Evolutionary conservation across 352 stramenopile genomes (phyloP).

Genomic region (Elongisporangium anandrum): DNA sequence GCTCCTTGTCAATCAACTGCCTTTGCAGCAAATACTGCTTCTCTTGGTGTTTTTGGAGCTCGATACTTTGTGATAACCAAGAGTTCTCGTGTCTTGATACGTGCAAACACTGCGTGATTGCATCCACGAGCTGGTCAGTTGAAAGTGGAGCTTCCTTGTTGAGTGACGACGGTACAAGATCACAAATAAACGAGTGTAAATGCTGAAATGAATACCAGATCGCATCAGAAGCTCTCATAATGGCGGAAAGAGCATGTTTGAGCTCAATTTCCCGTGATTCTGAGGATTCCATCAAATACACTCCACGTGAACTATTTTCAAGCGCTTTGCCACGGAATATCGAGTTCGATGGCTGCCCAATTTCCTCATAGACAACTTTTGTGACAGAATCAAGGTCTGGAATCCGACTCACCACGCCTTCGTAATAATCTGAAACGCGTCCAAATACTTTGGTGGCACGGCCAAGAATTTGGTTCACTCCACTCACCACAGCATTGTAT

Average conservation of each 20-base stretch:
- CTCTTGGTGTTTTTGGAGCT: slow-evolving; percentile 19
- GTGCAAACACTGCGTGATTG: neutral
- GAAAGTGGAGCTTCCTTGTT: neutral
- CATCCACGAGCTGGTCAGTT: neutral
- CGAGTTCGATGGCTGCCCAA: neutral
- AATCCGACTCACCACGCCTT: neutral
- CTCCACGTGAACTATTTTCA: neutral
- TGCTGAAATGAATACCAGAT: slow-evolving; percentile 21
- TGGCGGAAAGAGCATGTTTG: neutral
- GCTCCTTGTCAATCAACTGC: slow-evolving; percentile 8
- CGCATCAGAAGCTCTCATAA: slow-evolving; percentile 8
- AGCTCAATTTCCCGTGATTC: neutral
- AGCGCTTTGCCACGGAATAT: neutral
- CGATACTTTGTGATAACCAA: slow-evolving; percentile 1
- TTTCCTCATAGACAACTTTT: no score
- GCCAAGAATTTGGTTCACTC: neutral
- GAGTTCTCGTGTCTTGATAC: neutral
- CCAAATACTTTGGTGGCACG: neutral
- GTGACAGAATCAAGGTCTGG: no score
- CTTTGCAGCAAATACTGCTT: slow-evolving; percentile 18
- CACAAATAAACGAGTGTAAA: slow-evolving; percentile 6
- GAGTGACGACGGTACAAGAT: neutral
- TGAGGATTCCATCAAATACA: neutral
- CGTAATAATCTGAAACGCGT: neutral
- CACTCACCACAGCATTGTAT: neutral